These are phyloP conservation scores for Verticillium zaregamsianum DNA, from an alignment of 2,329 filamentous ascomycete species.

Conservation along the genomic window DNA sequence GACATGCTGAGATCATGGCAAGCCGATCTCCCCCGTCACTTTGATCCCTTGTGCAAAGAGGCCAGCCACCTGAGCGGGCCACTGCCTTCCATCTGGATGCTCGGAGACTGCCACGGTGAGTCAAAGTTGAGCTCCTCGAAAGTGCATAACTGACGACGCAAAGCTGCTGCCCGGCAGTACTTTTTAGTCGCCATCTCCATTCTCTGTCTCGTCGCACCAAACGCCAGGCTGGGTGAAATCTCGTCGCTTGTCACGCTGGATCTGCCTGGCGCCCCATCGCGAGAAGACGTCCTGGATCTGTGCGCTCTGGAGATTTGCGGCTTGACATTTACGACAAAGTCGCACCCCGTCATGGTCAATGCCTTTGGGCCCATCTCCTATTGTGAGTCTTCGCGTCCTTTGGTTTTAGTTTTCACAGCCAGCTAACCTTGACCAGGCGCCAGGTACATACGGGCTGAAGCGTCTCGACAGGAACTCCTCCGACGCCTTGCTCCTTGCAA, in stretches of 20 bases:
- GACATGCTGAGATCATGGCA: slow-evolving; percentile 25
- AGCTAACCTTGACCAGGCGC: slow-evolving; percentile 16
- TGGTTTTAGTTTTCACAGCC: neutral
- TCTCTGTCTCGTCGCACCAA: slow-evolving; percentile 15
- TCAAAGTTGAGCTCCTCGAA: neutral
- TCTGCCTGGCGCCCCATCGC: neutral
- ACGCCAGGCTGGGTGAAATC: slow-evolving; percentile 9
- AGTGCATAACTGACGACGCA: neutral
- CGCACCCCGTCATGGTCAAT: slow-evolving; percentile 39
- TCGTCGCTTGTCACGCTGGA: neutral
- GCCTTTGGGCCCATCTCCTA: slow-evolving; percentile 43
- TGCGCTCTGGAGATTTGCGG: slow-evolving; percentile 36
- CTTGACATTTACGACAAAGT: slow-evolving; percentile 38
- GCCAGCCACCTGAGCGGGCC: slow-evolving; percentile 4
- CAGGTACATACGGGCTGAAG: slow-evolving; percentile 21
- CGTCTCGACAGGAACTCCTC: slow-evolving; percentile 24
- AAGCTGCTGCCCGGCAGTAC: slow-evolving; percentile 40
- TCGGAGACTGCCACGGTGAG: slow-evolving; percentile 39
- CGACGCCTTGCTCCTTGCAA: slow-evolving; percentile 27
- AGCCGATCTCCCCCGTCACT: slow-evolving; percentile 21
- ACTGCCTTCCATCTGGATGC: slow-evolving; percentile 34
- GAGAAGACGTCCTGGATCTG: slow-evolving; percentile 23
- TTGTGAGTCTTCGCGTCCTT: slow-evolving; percentile 25
- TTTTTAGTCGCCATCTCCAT: slow-evolving; percentile 31
- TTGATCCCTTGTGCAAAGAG: slow-evolving; percentile 24